A percentile compares a stretch with the other conserved stretches of the same genome.
These are phyloP conservation scores for Lipomyces yamanashiensis DNA, from an alignment of 805 yeast species.

Conservation along the genomic window DNA sequence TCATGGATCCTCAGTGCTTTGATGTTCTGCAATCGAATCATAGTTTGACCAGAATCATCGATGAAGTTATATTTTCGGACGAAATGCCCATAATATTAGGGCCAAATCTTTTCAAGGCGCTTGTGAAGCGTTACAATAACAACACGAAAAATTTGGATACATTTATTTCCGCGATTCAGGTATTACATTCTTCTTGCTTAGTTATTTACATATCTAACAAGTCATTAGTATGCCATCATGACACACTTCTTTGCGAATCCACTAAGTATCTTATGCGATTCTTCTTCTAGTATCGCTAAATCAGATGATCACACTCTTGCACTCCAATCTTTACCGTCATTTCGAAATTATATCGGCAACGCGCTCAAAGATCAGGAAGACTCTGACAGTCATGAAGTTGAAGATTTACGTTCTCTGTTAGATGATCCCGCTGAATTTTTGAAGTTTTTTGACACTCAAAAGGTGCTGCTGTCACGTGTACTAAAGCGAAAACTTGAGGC, in stretches of 20 bases:
- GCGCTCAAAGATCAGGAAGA: not conserved
- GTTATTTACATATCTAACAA: not conserved
- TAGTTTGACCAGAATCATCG: constrained; percentile 24
- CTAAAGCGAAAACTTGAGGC: constrained; percentile 3
- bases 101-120: constrained; percentile 14
- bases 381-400: not conserved
- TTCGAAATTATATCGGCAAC: constrained; percentile 27
- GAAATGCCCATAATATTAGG: constrained; percentile 24
- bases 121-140: constrained; percentile 14
- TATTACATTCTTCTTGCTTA: constrained; percentile 15
- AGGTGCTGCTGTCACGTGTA: not conserved
- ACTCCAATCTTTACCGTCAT: constrained; percentile 48
- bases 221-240: constrained; percentile 43
- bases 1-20: constrained; percentile 40
- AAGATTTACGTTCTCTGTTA: not conserved
- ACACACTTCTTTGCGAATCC: constrained; percentile 48
- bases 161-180: constrained; percentile 32
- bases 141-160: constrained; percentile 28
- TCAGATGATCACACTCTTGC: constrained; percentile 39
- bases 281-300: constrained; percentile 1
- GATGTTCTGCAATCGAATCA: constrained; percentile 38
- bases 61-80: constrained; percentile 18
- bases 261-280: constrained; percentile 39
- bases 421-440: not conserved
- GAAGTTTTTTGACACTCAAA: constrained; percentile 1